phyloP scores from a whole-genome alignment of 139 green algal genomes.

The Gonium pectorale region DNA sequence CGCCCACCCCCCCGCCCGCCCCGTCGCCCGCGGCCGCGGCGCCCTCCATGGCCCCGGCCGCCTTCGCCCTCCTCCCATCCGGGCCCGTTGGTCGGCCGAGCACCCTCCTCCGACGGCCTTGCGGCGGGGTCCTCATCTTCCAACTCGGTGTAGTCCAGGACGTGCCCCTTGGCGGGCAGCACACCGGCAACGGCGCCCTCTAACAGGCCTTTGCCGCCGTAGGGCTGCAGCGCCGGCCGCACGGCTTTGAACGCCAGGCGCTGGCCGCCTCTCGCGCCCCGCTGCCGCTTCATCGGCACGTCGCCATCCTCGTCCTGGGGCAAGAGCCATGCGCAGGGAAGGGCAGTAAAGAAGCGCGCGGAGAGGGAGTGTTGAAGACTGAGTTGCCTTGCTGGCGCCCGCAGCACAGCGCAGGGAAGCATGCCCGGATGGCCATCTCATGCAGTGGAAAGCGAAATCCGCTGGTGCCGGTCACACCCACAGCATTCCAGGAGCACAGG shows the following conservation, averaged over 20 bases:
- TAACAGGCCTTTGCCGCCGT: conserved; percentile 6
- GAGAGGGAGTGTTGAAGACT: too few species aligned
- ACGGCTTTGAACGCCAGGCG: not conserved
- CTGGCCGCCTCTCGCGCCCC: conserved; percentile 6
- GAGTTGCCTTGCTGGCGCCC: too few species aligned
- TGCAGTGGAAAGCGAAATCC: too few species aligned
- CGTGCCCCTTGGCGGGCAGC: not conserved
- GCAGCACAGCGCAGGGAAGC: too few species aligned
- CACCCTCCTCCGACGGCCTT: not conserved
- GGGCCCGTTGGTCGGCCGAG: too few species aligned
- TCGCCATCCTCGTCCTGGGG: conserved; percentile 9
- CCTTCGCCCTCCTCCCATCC: not conserved
- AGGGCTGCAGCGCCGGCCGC: not conserved
- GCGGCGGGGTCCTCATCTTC: conserved; percentile 25
- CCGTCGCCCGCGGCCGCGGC: not conserved
- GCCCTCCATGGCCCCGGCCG: too few species aligned
- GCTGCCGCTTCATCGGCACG: conserved; percentile 26
- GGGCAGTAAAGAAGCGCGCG: too few species aligned
- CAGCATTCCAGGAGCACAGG: too few species aligned
- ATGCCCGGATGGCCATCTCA: too few species aligned
- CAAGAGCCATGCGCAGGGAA: too few species aligned
- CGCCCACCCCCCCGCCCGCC: not conserved
- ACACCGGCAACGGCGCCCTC: not conserved
- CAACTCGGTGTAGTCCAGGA: conserved; percentile 45
- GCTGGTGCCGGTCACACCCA: too few species aligned